Percentiles rank a stretch among this genome's conserved stretches.
Evolutionary conservation across 139 green algal species (phyloP).

Genomic region (Tetraselmis chui): DNA sequence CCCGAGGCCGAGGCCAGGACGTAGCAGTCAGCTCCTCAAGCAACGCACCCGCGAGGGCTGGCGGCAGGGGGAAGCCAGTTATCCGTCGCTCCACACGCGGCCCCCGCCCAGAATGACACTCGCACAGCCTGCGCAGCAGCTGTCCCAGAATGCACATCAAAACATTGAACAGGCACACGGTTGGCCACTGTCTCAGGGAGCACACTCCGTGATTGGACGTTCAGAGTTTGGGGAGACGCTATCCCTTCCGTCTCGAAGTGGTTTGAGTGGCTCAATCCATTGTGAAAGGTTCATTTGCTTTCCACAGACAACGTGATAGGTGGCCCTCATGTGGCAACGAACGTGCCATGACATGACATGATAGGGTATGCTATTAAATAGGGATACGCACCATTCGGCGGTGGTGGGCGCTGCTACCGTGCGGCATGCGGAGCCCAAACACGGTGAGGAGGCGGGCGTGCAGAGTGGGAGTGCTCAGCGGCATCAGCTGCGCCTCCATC

Average conservation of each 20-base stretch:
- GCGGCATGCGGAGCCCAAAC: background rate
- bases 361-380: no score
- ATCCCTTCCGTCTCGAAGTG: no score
- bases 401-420: background rate
- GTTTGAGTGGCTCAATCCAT: no score
- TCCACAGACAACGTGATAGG: no score
- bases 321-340: no score
- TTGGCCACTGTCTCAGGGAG: no score
- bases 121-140: background rate
- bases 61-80: background rate
- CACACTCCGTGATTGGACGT: no score
- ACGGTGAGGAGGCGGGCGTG: background rate
- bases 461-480: background rate
- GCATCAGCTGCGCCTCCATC: background rate
- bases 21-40: background rate
- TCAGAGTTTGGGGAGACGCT: no score
- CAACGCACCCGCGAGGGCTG: background rate
- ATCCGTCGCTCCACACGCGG: background rate
- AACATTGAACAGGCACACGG: no score
- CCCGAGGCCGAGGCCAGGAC: background rate
- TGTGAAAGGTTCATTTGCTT: no score
- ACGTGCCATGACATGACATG: no score
- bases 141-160: no score
- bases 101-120: background rate
- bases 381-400: background rate